Base-by-base conservation (phyloP, 805 yeast genomes). In the Kluyveromyces lactis region DNA sequence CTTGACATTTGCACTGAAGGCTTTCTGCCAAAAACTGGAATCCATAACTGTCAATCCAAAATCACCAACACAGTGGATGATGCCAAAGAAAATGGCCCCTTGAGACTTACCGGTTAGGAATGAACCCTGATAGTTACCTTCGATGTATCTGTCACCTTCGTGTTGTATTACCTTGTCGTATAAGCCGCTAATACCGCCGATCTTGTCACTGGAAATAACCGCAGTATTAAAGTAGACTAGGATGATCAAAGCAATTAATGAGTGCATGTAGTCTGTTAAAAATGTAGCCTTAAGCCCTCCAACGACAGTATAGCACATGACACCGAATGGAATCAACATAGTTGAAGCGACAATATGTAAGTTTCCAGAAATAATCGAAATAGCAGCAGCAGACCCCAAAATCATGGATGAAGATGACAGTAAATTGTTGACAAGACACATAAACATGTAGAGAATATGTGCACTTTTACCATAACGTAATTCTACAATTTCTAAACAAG, bases 241-340 rank as follows among this genome's bases (percentile, higher is more conserved):
- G 36, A 69, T 45, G 31, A 71, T 49, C 36, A 71, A 60, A 23
- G 63, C 55, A 40, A 71, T 63, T 31, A 69, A 66, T 2, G 75
- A 69, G 51, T 72, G 77, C 15, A 66, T 60, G 51, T 71, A 72
- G 50, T 73, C 78, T 10, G 77, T 66, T 28, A 73, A 56, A 43
- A 73, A 72, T 2, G 78, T 73, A 9, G 76, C 72, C 45, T 70
- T 68, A 23, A 73, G 53, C 5, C 78, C 79, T 35, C 77, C 78
- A 30, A 71, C 62, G 21, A 66, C 60, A 3, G 75, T 73, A 48
- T 73, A 73, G 13, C 72, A 51, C 38, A 71, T 59, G 32, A 72
- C 75, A 13, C 72, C 72, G 23, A 70, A 47, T 4, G 76, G 75
- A 9, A 71, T 47, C 33, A 72, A 52, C 49, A 69, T 64, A 15